Conservation (phyloP, 1,284 basidiomycete species). For the Golubevia sp. region DNA sequence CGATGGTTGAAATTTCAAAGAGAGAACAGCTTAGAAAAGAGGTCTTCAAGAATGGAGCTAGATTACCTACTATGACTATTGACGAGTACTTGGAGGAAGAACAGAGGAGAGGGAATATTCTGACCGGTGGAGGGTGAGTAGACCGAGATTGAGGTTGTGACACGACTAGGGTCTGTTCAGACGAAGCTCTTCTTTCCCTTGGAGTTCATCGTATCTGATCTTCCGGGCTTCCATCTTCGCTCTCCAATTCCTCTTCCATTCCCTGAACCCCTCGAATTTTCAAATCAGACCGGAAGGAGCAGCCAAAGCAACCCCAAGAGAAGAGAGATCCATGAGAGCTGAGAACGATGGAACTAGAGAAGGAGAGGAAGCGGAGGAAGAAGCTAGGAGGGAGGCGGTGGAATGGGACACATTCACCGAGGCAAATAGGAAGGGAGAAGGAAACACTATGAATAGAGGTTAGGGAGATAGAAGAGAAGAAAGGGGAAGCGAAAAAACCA, state of each 20-base stretch:
- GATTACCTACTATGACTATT: slow-evolving; percentile 91
- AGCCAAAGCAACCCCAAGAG: slow-evolving; percentile 69
- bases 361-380: slow-evolving; percentile 75
- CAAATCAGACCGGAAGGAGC: slow-evolving; percentile 71
- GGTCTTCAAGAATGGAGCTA: slow-evolving; percentile 84
- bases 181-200: too few relatives aligned
- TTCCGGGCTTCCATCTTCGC: background rate
- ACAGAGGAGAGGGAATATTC: slow-evolving; percentile 78
- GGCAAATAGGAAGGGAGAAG: slow-evolving; percentile 77
- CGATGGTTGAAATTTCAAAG: background rate
- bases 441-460: slow-evolving; percentile 93
- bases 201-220: too few relatives aligned
- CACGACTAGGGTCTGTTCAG: too few relatives aligned
- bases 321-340: slow-evolving; percentile 12
- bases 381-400: slow-evolving; percentile 79
- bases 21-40: slow-evolving; percentile 57
- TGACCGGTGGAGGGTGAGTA: slow-evolving; percentile 80
- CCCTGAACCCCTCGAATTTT: slow-evolving; percentile 7
- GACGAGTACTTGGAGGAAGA: slow-evolving; percentile 94
- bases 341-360: slow-evolving; percentile 80
- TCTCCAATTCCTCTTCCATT: background rate
- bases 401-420: slow-evolving; percentile 85
- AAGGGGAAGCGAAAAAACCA: too few relatives aligned
- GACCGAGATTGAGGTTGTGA: too few relatives aligned
- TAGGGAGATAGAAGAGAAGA: slow-evolving; percentile 17